Conservation (phyloP, 805 yeast genomes). For the Huiozyma sinensis region DNA sequence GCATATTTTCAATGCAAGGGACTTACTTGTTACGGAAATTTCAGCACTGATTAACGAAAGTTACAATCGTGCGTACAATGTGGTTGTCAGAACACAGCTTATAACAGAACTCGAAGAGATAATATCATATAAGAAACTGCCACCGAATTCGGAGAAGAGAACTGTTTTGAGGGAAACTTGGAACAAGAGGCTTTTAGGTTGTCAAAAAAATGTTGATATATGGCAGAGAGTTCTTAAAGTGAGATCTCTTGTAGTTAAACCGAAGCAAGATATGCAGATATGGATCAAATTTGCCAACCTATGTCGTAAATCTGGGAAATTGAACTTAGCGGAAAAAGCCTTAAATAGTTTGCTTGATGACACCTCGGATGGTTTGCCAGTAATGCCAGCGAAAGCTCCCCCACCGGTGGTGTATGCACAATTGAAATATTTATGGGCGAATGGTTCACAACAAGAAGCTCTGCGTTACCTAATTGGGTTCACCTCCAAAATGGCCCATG, state of each 20-base stretch:
- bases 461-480: conserved; percentile 75
- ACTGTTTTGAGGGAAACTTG: conserved; percentile 75
- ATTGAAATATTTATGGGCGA: conserved; percentile 91
- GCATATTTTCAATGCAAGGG: conserved; percentile 77
- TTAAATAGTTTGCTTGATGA: conserved; percentile 67
- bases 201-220: conserved; percentile 90
- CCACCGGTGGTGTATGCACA: conserved; percentile 96
- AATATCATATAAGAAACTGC: conserved; percentile 72
- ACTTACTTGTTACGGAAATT: conserved; percentile 78
- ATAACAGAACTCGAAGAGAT: conserved; percentile 91
- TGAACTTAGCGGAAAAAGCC: conserved; percentile 85
- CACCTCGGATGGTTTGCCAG: conserved; percentile 36
- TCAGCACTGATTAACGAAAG: conserved; percentile 90
- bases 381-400: conserved; percentile 63
- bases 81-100: conserved; percentile 93
- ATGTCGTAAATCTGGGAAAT: conserved; percentile 83
- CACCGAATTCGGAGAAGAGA: conserved; percentile 71
- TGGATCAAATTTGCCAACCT: conserved; percentile 96
- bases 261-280: conserved; percentile 92
- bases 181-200: conserved; percentile 81
- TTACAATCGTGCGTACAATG: conserved; percentile 91
- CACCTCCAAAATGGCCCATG: conserved; percentile 80
- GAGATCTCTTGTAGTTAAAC: conserved; percentile 83
- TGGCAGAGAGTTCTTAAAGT: conserved; percentile 95
- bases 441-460: conserved; percentile 79